Base-by-base conservation (phyloP, 345 rosid species). In the Turritis glabra region DNA sequence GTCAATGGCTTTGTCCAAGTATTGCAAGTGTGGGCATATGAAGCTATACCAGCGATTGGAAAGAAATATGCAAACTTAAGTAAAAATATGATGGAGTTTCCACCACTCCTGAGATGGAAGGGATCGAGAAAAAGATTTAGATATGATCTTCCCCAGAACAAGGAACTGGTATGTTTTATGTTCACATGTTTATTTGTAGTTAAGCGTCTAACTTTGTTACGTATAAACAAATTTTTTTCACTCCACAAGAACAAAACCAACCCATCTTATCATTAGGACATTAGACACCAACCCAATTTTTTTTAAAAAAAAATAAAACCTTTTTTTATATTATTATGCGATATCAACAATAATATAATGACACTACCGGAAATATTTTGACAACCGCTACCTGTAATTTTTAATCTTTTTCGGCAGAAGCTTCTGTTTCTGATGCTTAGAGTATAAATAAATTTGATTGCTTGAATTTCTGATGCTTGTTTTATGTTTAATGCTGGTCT, bases 221-320 rank as follows among this genome's bases (percentile, higher is more conserved):
- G n/a, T n/a, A 54, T 53, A 47, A 40, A 23, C 23, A 33, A 56
- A 3, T 7, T 58, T 22, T 5, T 25, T 61, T 44, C 30, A 76
- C 48, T 69, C 68, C 82, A 54, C 62, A 48, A 50, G 70, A 80
- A 80, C 84, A 67, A 81, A 79, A 83, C 80, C 81, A 80, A 77
- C 79, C 82, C 85, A 62, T 80, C 88, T 76, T 76, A 87, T 87
- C 82, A 89, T 83, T 83, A 88, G 83, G 78, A 76, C 86, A 77
- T 73, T 70, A 69, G 80, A 83, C 84, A 81, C 88, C 88, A 79
- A 84, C 80, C 82, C 82, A 80, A 76, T 47, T 43, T 43, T 25
- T 2, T 1, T n/a, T n/a, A n/a, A 8, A 22, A 27, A 35, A 48
- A 17, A 14, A 35, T 26, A 8, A 30, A 3, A 21, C 15, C 22